Percentiles rank a stretch among this genome's conserved stretches.
Conservation (phyloP, 1,284 basidiomycete species). For the Cutaneotrichosporon sp. region DNA sequence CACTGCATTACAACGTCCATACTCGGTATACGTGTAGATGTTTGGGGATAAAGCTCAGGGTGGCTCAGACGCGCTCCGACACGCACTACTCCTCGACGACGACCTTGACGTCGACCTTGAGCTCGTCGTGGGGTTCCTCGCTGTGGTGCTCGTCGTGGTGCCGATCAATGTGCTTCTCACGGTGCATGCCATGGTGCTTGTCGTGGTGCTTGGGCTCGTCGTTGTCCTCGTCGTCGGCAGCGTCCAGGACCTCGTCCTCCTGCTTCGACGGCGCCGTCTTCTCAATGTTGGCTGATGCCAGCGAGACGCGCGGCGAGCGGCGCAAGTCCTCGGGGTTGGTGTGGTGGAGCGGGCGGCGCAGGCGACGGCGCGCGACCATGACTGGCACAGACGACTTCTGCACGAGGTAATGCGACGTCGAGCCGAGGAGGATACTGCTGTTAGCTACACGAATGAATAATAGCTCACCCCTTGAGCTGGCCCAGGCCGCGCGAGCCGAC, state of each 20-base stretch:
- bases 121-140: neutral
- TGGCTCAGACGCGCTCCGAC: neutral
- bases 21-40: neutral
- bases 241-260: constrained; percentile 53
- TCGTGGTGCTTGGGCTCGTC: constrained; percentile 2
- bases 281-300: constrained; percentile 80
- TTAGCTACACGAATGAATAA: constrained; percentile 2
- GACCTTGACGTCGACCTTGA: neutral
- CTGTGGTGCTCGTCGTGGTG: neutral
- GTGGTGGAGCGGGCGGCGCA: constrained; percentile 66
- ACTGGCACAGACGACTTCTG: constrained; percentile 89
- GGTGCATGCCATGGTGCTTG: too few relatives aligned
- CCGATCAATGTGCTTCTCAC: neutral
- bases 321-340: constrained; percentile 53
- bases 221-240: constrained; percentile 39
- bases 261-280: constrained; percentile 52
- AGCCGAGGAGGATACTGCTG: constrained; percentile 85
- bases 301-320: constrained; percentile 67
- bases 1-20: constrained; percentile 9
- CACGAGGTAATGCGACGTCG: constrained; percentile 94
- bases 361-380: constrained; percentile 81
- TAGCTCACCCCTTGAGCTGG: constrained; percentile 77
- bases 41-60: neutral
- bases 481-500: constrained; percentile 90
- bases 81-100: neutral